Evolutionary conservation across 2,329 filamentous ascomycete genomes (phyloP), one percentile per base, ranked within the genome.

Genomic region (Pochonia chlamydosporia): DNA sequence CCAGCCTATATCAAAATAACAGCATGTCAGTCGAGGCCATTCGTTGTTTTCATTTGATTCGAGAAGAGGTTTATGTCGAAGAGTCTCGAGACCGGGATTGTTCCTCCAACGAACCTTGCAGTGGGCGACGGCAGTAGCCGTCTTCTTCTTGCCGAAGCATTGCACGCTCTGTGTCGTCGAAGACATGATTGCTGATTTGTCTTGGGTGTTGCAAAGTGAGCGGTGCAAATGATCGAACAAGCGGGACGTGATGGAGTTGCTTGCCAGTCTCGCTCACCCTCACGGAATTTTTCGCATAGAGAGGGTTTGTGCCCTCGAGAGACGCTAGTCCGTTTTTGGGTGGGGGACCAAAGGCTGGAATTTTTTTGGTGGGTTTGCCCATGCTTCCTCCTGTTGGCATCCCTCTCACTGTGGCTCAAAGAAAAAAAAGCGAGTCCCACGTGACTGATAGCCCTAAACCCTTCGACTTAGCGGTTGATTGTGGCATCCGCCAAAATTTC

Each of bases 141-240:
- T 90, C 82, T 88, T 89, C 83, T 91, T 91, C 86, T 96, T 96
- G 85, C 91, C 91, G 87, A 97, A 96, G 87, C 90, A 96, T 84
- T 96, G 90, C 67, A 90, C 87, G 75, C 82, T 87, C 77, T 87
- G 85, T 64, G 80, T 77, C 66, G 80, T 74, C 68, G 84, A 77
- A 74, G 87, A 85, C 84, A 89, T 89, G 74, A 69, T 87, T 78
- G 71, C 68, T 67, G 64, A 59, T 60, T 60, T 50, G 42, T 46
- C 42, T 30, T 40, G 36, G 30, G 47, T 48, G 51, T 44, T 49
- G 52, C 45, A 39, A n/a, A 46, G 42, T 33, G 20, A 42, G 47
- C 47, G 47, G 41, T 49, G 47, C 47, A 30, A 40, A 23, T 39
- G 43, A 46, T 46, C 40, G 40, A 43, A 18, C 48, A 33, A 8